These are phyloP conservation scores for Tremella mesenterica DNA, from an alignment of 768 basidiomycete species.

Conservation along the genomic window DNA sequence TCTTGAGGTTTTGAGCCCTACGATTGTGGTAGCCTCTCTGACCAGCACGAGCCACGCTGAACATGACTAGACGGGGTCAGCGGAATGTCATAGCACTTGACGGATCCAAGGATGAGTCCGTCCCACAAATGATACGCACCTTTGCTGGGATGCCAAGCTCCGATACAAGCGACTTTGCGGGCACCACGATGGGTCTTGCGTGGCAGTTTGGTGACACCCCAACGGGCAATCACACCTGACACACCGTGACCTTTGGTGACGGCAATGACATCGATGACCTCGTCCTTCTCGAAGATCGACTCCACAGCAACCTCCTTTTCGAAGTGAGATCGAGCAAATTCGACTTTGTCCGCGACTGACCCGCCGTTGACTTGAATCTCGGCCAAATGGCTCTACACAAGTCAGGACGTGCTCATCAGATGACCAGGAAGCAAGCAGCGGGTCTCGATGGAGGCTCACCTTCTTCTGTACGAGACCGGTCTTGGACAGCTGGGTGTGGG, in stretches of 20 bases:
- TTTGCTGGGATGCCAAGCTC: conserved; percentile 52
- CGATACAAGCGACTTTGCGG: conserved; percentile 78
- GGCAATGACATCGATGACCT: conserved; percentile 91
- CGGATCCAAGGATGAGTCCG: too few species aligned
- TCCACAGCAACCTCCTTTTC: conserved; percentile 88
- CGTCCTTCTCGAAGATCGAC: conserved; percentile 89
- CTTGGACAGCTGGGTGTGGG: conserved; percentile 97
- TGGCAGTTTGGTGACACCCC: conserved; percentile 94
- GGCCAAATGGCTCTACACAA: too few species aligned
- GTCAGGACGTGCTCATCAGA: neutral
- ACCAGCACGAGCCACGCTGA: conserved; percentile 99
- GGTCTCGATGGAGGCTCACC: too few species aligned
- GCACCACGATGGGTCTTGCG: conserved; percentile 99
- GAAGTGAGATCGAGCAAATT: conserved; percentile 84
- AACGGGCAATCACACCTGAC: conserved; percentile 98
- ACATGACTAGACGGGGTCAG: conserved; percentile 62
- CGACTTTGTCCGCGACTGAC: conserved; percentile 85
- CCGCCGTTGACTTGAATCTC: conserved; percentile 99
- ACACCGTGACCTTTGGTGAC: conserved; percentile 98
- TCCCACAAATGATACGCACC: neutral
- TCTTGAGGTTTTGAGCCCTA: conserved; percentile 32
- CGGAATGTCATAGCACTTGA: neutral
- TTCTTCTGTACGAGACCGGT: conserved; percentile 98
- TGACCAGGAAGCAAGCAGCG: neutral
- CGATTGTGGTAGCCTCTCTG: conserved; percentile 67